phyloP scores from a whole-genome alignment of 1,284 basidiomycete genomes.

The Cutaneotrichosporon cavernicola region DNA sequence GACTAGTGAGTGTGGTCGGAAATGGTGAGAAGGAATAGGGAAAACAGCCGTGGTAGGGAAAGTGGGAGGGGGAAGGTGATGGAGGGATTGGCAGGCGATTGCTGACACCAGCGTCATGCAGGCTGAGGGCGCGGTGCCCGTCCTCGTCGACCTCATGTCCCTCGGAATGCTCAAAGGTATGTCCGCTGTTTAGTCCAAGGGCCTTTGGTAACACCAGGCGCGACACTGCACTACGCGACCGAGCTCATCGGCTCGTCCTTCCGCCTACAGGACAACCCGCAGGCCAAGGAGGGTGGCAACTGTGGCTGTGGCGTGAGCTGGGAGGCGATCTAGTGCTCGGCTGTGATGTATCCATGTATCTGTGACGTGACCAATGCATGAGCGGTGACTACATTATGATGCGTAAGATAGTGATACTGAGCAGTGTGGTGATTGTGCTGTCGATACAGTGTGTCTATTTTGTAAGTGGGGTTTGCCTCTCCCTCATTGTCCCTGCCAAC shows the following conservation, averaged over 20 bases:
- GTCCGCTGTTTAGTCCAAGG: not conserved
- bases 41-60: not conserved
- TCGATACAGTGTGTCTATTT: not conserved
- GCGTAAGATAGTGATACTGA: not conserved
- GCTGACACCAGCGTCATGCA: conserved; percentile 9
- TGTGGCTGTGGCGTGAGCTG: conserved; percentile 61
- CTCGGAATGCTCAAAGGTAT: conserved; percentile 48
- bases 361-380: not conserved
- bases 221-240: conserved; percentile 60
- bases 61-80: not conserved
- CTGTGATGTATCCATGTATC: not conserved
- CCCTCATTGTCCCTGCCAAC: not conserved
- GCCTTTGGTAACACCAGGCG: conserved; percentile 31
- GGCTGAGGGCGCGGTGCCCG: conserved; percentile 38
- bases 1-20: conserved; percentile 55
- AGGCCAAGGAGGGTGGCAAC: conserved; percentile 57
- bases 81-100: not conserved
- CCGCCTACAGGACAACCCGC: conserved; percentile 57
- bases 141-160: conserved; percentile 52
- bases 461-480: not conserved
- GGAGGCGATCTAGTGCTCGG: conserved; percentile 28
- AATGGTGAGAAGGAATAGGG: not conserved
- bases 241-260: conserved; percentile 60
- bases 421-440: not conserved
- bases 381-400: conserved; percentile 1